Percentiles rank a stretch among this genome's conserved stretches.
phyloP scores from a whole-genome alignment of 2,329 filamentous ascomycete genomes.

The Fusarium algeriense region DNA sequence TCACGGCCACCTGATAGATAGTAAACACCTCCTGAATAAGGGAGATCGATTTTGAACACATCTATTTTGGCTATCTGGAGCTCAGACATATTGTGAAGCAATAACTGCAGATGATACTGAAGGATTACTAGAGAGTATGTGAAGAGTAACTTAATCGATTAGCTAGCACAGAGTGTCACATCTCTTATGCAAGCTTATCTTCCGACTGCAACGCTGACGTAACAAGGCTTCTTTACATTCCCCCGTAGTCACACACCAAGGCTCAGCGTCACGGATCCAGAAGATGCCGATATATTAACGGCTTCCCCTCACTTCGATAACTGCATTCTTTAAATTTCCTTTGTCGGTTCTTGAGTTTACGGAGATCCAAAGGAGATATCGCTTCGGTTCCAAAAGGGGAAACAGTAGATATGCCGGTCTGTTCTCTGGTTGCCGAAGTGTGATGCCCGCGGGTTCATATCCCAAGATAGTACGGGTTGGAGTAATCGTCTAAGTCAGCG shows the following conservation, averaged over 20 bases:
- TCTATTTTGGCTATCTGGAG: slow-evolving; percentile 39
- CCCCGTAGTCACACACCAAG: no score
- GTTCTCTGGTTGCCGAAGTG: background rate
- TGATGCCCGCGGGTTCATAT: slow-evolving; percentile 12
- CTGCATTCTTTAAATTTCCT: background rate
- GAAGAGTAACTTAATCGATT: background rate
- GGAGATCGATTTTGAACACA: slow-evolving; percentile 31
- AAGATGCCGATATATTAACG: background rate
- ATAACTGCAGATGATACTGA: background rate
- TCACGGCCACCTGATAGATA: slow-evolving; percentile 31
- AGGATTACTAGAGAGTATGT: background rate
- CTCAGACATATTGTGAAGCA: slow-evolving; percentile 40
- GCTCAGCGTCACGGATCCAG: background rate
- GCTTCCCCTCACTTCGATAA: slow-evolving; percentile 2
- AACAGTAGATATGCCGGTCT: background rate
- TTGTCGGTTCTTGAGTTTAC: background rate
- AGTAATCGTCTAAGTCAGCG: slow-evolving; percentile 10
- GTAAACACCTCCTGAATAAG: slow-evolving; percentile 34
- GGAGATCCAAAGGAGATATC: slow-evolving; percentile 3
- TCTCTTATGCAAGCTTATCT: background rate
- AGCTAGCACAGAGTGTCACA: no score
- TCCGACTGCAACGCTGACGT: background rate
- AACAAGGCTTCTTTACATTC: background rate
- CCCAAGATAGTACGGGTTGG: slow-evolving; percentile 4
- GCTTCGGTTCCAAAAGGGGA: background rate